Evolutionary conservation across 495 filamentous ascomycete species (phyloP).

Genomic region (Talaromyces adpressus): DNA sequence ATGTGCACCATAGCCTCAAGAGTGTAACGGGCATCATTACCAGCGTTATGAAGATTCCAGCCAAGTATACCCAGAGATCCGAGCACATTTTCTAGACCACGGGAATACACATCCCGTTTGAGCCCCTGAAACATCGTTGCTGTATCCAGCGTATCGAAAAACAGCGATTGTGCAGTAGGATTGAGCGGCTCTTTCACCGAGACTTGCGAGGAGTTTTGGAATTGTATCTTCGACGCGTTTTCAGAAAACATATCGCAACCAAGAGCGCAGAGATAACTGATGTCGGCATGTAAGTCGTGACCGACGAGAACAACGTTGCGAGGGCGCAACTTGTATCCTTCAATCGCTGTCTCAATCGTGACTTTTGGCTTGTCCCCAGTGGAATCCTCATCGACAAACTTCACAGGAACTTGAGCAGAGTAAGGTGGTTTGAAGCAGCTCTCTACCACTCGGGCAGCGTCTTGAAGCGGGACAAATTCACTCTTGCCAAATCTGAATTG

Average conservation of each 20-base stretch:
- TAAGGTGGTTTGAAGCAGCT: slow-evolving; percentile 45
- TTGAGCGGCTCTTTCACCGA: slow-evolving; percentile 13
- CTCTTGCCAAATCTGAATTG: slow-evolving; percentile 67
- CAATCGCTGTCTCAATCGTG: slow-evolving; percentile 1
- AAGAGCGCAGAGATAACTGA: slow-evolving; percentile 53
- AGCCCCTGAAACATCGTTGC: slow-evolving; percentile 56
- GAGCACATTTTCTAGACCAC: slow-evolving; percentile 55
- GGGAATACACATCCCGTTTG: slow-evolving; percentile 36
- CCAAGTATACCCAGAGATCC: slow-evolving; percentile 51
- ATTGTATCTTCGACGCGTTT: slow-evolving; percentile 32
- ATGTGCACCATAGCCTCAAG: slow-evolving; percentile 68
- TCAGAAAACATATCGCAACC: slow-evolving; percentile 37
- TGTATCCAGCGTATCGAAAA: slow-evolving; percentile 66
- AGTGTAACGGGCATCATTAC: slow-evolving; percentile 91
- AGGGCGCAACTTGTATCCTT: slow-evolving; percentile 15
- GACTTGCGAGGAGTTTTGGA: neutral
- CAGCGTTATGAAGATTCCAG: slow-evolving; percentile 76
- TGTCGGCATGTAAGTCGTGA: slow-evolving; percentile 60
- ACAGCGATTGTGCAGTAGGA: neutral
- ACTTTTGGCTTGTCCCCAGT: neutral
- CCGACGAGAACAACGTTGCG: slow-evolving; percentile 73
- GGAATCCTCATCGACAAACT: slow-evolving; percentile 4
- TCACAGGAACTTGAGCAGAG: slow-evolving; percentile 16
- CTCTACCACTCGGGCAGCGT: slow-evolving; percentile 35
- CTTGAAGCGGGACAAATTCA: slow-evolving; percentile 33